Evolutionary conservation across 2,329 filamentous ascomycete species (phyloP).

Genomic region (Epichloe baconii): DNA sequence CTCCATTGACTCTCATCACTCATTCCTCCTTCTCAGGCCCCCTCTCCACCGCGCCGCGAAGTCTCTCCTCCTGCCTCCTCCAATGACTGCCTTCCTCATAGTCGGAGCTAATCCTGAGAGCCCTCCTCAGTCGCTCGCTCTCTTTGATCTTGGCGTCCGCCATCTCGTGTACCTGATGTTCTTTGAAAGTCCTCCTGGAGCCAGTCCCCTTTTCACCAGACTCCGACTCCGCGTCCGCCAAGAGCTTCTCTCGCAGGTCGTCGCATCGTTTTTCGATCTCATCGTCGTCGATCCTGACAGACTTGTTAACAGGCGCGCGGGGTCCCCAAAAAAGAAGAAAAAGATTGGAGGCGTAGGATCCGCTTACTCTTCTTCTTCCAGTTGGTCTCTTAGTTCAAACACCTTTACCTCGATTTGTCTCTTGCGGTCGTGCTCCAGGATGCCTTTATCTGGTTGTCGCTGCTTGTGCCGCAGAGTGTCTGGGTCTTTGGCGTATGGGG

Average conservation of each 20-base stretch:
- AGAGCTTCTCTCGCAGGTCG: constrained; percentile 27
- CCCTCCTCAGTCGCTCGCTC: constrained; percentile 74
- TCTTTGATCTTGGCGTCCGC: constrained; percentile 94
- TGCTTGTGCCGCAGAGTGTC: constrained; percentile 60
- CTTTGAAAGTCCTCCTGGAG: constrained; percentile 53
- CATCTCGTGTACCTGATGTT: constrained; percentile 90
- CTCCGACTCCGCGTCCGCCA: constrained; percentile 26
- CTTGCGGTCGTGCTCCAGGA: constrained; percentile 87
- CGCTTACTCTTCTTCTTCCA: constrained; percentile 74
- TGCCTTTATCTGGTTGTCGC: constrained; percentile 79
- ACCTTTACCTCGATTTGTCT: constrained; percentile 88
- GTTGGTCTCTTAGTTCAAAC: constrained; percentile 72
- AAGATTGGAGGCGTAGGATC: neutral
- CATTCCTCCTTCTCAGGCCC: constrained; percentile 15
- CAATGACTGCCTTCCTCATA: constrained; percentile 81
- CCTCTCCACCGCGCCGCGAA: constrained; percentile 31
- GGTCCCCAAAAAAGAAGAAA: neutral
- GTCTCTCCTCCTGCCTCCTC: constrained; percentile 66
- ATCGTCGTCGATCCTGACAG: constrained; percentile 60
- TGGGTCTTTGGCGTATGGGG: constrained; percentile 63
- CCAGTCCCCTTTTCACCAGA: constrained; percentile 19
- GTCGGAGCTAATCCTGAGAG: constrained; percentile 73
- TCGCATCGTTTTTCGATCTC: constrained; percentile 62
- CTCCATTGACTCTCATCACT: too few relatives aligned
- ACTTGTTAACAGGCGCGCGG: constrained; percentile 5